Evolutionary conservation across 352 stramenopile species (phyloP).

Genomic region (Aphanomyces cochlioides): DNA sequence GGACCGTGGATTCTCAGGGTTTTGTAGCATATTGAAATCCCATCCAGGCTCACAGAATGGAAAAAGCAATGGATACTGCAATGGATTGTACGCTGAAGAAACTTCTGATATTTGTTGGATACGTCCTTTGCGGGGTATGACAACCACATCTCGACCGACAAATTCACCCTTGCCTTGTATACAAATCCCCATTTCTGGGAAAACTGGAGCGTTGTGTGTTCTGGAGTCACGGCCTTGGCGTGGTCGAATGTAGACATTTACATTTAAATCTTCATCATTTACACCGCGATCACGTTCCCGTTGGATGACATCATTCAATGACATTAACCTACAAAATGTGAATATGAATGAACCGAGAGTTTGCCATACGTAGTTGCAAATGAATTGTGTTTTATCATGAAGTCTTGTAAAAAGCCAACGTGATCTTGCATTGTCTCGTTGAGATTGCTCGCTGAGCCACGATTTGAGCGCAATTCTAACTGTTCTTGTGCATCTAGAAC

Average conservation of each 20-base stretch:
- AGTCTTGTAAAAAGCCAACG: too few relatives aligned
- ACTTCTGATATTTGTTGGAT: background rate
- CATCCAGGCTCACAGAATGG: background rate
- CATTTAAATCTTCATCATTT: background rate
- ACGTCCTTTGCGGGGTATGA: background rate
- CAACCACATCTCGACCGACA: background rate
- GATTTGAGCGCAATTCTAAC: background rate
- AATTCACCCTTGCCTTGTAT: background rate
- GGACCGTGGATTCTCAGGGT: background rate
- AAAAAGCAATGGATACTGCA: conserved; percentile 6
- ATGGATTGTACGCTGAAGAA: background rate
- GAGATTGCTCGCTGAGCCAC: too few relatives aligned
- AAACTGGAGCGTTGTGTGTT: background rate
- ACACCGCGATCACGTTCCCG: background rate
- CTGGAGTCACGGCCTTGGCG: background rate
- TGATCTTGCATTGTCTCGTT: too few relatives aligned
- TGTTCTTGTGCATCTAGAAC: background rate
- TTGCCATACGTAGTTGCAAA: too few relatives aligned
- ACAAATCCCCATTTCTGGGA: background rate
- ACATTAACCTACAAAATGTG: background rate
- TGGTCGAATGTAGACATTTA: background rate
- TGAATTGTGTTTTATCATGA: too few relatives aligned
- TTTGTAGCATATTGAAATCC: conserved; percentile 4
- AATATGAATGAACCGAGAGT: too few relatives aligned
- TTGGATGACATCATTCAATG: background rate